Conservation (phyloP, 345 rosid species). For the Cardamine chenopodiifolia region DNA sequence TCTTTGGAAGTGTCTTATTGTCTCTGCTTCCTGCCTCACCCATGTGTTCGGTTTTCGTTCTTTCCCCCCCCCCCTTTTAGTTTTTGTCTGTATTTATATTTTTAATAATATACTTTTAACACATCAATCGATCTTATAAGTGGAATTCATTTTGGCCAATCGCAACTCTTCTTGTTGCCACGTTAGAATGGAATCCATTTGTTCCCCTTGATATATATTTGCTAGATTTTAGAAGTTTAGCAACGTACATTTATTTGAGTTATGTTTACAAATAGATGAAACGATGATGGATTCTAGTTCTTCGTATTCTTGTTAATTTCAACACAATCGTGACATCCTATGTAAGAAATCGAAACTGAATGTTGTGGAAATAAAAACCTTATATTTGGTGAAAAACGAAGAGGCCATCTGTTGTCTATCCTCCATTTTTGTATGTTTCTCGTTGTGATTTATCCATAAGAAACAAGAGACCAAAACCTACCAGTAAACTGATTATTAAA, state of each 20-base stretch:
- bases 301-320: neutral
- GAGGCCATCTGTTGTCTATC: neutral
- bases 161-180: conserved; percentile 23
- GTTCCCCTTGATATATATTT: neutral
- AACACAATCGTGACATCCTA: neutral
- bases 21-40: conserved; percentile 28
- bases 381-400: neutral
- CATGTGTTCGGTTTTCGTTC: conserved; percentile 40
- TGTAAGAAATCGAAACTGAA: neutral
- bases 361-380: neutral
- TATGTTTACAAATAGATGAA: neutral
- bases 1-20: conserved; percentile 38
- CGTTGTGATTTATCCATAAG: neutral
- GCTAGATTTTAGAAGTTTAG: neutral
- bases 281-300: neutral
- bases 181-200: neutral
- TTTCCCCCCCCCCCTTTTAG: neutral
- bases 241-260: neutral
- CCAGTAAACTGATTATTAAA: neutral
- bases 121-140: conserved; percentile 14
- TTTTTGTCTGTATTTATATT: conserved; percentile 17
- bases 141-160: conserved; percentile 40
- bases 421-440: neutral
- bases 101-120: conserved; percentile 7
- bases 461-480: neutral